Evolutionary conservation across 352 stramenopile species (phyloP).

Genomic region (Pythium dissimile): DNA sequence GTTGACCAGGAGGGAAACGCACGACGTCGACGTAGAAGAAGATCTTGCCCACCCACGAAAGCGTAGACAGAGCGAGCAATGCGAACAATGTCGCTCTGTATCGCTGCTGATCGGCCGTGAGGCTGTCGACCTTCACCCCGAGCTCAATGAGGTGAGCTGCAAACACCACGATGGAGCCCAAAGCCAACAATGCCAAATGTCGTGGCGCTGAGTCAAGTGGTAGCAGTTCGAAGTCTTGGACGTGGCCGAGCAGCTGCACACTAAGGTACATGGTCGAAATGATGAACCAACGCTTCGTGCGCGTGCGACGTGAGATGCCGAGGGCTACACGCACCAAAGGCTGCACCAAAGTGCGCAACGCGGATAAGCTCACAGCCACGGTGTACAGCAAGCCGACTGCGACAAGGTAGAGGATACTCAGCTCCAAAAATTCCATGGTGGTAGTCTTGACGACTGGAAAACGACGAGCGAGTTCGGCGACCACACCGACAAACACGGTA

Average conservation of each 20-base stretch:
- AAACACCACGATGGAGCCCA: slow-evolving; percentile 44
- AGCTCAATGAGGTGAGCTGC: slow-evolving; percentile 48
- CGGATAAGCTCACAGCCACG: slow-evolving; percentile 33
- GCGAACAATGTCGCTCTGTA: slow-evolving; percentile 59
- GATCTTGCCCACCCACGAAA: slow-evolving; percentile 67
- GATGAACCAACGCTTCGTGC: slow-evolving; percentile 43
- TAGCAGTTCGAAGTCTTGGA: slow-evolving; percentile 26
- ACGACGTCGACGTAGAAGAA: slow-evolving; percentile 51
- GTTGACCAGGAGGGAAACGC: slow-evolving; percentile 28
- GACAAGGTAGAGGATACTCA: slow-evolving; percentile 47
- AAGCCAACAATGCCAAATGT: slow-evolving; percentile 43
- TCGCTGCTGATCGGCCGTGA: slow-evolving; percentile 44
- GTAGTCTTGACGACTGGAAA: slow-evolving; percentile 1
- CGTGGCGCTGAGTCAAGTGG: slow-evolving; percentile 33
- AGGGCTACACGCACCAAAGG: slow-evolving; percentile 21
- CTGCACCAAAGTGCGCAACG: slow-evolving; percentile 37
- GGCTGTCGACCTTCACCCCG: slow-evolving; percentile 29
- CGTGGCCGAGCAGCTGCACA: slow-evolving; percentile 38
- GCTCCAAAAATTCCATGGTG: slow-evolving; percentile 20
- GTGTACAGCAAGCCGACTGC: slow-evolving; percentile 55
- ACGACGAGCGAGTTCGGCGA: slow-evolving; percentile 12
- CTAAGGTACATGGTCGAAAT: slow-evolving; percentile 33
- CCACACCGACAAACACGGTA: slow-evolving; percentile 4
- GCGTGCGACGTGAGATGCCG: slow-evolving; percentile 17
- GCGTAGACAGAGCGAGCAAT: slow-evolving; percentile 44